These are phyloP conservation scores for Chlorella sp. DNA, from an alignment of 139 green algal species.

Conservation along the genomic window DNA sequence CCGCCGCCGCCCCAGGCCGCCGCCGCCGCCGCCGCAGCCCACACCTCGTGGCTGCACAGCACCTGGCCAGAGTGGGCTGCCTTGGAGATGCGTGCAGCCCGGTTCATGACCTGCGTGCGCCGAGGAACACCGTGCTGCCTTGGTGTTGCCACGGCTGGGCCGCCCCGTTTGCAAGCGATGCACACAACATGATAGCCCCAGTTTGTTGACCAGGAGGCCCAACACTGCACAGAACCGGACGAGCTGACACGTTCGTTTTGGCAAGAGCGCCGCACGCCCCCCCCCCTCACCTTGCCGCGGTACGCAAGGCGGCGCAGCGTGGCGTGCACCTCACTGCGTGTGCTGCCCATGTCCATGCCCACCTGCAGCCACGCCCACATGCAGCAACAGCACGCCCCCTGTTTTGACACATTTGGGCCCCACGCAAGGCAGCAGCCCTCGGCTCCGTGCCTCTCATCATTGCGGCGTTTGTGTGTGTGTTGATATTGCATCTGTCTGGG, in stretches of 20 bases:
- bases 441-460: not conserved
- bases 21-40: not conserved
- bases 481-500: not conserved
- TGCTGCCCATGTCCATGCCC: not conserved
- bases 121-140: too few relatives aligned
- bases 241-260: too few relatives aligned
- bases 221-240: too few relatives aligned
- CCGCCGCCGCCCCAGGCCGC: too few relatives aligned
- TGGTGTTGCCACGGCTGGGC: too few relatives aligned
- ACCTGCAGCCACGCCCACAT: too few relatives aligned
- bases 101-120: slow-evolving; percentile 23
- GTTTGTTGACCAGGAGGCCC: too few relatives aligned
- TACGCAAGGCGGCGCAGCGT: slow-evolving; percentile 11
- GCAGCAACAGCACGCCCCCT: not conserved
- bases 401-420: not conserved
- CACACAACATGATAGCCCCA: too few relatives aligned
- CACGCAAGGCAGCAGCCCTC: not conserved
- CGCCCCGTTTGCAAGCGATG: too few relatives aligned
- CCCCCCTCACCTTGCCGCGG: slow-evolving; percentile 11
- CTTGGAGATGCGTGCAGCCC: slow-evolving; percentile 5
- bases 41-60: not conserved
- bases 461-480: not conserved
- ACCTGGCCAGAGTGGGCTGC: slow-evolving; percentile 12
- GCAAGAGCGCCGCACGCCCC: too few relatives aligned
- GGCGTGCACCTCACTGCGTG: not conserved